Evolutionary conservation across 129 eudicot species (phyloP), one percentile per base, ranked within the genome.

Genomic region (Tagetes patula): DNA sequence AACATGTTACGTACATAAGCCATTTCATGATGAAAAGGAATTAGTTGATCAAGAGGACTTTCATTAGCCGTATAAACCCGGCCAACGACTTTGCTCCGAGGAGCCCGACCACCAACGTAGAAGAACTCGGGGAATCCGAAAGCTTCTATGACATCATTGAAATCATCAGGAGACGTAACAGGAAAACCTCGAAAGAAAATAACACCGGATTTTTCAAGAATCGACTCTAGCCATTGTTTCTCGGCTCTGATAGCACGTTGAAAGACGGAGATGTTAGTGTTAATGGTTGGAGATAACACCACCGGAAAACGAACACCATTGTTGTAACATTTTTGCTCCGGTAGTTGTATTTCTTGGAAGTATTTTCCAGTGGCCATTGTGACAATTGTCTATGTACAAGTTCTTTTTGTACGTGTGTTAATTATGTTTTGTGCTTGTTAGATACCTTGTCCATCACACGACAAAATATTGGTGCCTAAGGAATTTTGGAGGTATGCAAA

Each of bases 11-110:
- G 39, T 58, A 91, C 97, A 79, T 91, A 88, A 73, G 97, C 88
- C 97, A 91, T 84, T 62, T 91, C 97, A 48, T 91, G 92, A 63
- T 91, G 97, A 45, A 88, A 91, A 27, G 87, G 97, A 72, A 91
- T 88, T 36, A 74, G 76, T 58, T 83, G 87, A 70, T 91, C 87
- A 30, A 90, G 96, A 0, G 97, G 97, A 20, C 90, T 72, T 61
- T 91, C 97, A 64, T 91, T 91, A 1, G 97, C 92, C 0, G 97
- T 91, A 64, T 86, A 91, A 52, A 91, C 97, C 56, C 97, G 80
- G 36, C 96, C 96, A 12, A 86, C 82, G 3, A 91, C 86, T 33
- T 83, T 83, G 14, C 72, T 88, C 72, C 97, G 79, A 14, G 92
- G 81, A 7, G 97, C 97, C n/a, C 89, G 86, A 36, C 97, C 97